A percentile compares a stretch with the other conserved stretches of the same genome.
Conservation (phyloP, 2,329 filamentous ascomycete species). For the Fusarium protoensiforme region DNA sequence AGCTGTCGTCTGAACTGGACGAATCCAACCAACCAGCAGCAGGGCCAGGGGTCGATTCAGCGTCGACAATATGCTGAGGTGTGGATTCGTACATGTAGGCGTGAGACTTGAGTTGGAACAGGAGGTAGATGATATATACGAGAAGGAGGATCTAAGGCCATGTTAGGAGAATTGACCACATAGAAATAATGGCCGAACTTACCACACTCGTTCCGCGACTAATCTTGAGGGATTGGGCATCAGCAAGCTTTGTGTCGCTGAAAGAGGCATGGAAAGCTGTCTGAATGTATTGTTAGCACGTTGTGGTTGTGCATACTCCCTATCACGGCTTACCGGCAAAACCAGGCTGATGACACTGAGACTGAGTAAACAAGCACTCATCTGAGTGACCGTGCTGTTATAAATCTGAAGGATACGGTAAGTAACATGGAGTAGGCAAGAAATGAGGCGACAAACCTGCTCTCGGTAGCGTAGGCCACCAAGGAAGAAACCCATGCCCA, state of each 20-base stretch:
- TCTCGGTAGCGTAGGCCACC: conserved; percentile 89
- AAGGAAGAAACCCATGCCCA: conserved; percentile 91
- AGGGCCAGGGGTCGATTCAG: conserved; percentile 87
- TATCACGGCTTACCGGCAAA: conserved; percentile 70
- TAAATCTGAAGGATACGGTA: conserved; percentile 70
- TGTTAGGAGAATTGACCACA: not conserved
- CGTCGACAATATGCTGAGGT: conserved; percentile 91
- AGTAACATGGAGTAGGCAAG: not conserved
- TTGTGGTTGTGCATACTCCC: conserved; percentile 48
- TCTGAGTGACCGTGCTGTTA: conserved; percentile 94
- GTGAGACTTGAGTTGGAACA: conserved; percentile 94
- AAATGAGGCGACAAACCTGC: conserved; percentile 63
- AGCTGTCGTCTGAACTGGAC: conserved; percentile 66
- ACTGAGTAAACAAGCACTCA: conserved; percentile 93
- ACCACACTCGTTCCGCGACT: conserved; percentile 91
- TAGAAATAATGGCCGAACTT: conserved; percentile 46
- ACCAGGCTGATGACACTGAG: conserved; percentile 90
- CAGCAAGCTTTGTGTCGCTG: conserved; percentile 68
- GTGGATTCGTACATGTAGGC: conserved; percentile 93
- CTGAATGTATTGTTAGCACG: conserved; percentile 53
- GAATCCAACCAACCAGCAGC: conserved; percentile 84
- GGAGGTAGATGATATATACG: conserved; percentile 84
- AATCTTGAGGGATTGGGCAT: conserved; percentile 80
- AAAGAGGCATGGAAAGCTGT: conserved; percentile 96
- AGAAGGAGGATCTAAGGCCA: conserved; percentile 51